Conservation (phyloP, 2,329 filamentous ascomycete species). For the Arthrobotrys conoides region DNA sequence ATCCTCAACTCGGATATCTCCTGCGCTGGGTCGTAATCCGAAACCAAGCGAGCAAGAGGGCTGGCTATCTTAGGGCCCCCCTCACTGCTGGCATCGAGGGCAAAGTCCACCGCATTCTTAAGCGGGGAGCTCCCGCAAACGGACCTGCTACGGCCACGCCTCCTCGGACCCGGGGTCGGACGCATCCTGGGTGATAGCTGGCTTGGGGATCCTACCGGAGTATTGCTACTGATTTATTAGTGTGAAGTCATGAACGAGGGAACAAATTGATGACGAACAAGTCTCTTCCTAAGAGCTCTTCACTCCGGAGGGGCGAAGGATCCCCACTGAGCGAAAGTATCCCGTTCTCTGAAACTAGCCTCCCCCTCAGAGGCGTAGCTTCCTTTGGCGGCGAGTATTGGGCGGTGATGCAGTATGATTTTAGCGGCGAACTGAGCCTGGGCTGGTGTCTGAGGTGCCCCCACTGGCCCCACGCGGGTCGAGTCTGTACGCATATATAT, state of each 20-base stretch:
- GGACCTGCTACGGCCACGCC: constrained; percentile 37
- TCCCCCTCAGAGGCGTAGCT: constrained; percentile 35
- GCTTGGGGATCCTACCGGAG: constrained; percentile 21
- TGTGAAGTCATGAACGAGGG: not conserved
- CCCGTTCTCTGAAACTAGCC: constrained; percentile 35
- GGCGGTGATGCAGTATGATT: constrained; percentile 25
- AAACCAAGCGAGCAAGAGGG: constrained; percentile 30
- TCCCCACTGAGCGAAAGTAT: constrained; percentile 30
- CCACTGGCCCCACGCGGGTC: constrained; percentile 20
- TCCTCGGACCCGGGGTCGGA: constrained; percentile 18
- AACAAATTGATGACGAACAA: constrained; percentile 26
- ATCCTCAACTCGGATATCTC: constrained; percentile 54
- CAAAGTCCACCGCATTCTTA: constrained; percentile 55
- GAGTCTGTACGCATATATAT: constrained; percentile 20
- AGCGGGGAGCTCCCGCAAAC: constrained; percentile 57
- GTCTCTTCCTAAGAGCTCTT: constrained; percentile 35
- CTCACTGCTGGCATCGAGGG: constrained; percentile 25
- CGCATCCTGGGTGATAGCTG: constrained; percentile 21
- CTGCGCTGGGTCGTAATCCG: constrained; percentile 44
- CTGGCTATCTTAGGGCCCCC: constrained; percentile 4
- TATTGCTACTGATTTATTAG: constrained; percentile 7
- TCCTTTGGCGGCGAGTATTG: constrained; percentile 37
- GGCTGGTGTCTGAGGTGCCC: constrained; percentile 45
- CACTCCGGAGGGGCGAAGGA: constrained; percentile 50
- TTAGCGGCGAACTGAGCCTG: constrained; percentile 36